Percentiles rank a stretch among this genome's conserved stretches.
Evolutionary conservation across 805 yeast genomes (phyloP).

Genomic region (Dipodascus geniculatus): DNA sequence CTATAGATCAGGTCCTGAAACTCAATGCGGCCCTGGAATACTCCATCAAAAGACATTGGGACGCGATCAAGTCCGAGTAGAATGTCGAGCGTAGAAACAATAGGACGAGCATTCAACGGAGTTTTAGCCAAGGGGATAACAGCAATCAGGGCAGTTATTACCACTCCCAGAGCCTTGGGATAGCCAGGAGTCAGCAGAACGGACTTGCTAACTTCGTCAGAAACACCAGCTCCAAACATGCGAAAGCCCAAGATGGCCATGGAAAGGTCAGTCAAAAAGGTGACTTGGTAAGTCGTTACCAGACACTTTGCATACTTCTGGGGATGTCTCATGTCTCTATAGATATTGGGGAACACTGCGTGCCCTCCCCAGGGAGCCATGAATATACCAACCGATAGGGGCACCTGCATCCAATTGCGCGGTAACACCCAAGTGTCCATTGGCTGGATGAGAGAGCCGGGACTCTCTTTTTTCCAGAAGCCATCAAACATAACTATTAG

Average conservation of each 20-base stretch:
- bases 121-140: constrained; percentile 74
- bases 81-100: constrained; percentile 56
- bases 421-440: constrained; percentile 67
- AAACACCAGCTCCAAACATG: constrained; percentile 62
- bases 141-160: constrained; percentile 59
- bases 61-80: constrained; percentile 29
- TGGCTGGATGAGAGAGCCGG: constrained; percentile 62
- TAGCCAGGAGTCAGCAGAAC: constrained; percentile 55
- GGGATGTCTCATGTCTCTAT: constrained; percentile 67
- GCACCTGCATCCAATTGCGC: constrained; percentile 34
- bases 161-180: constrained; percentile 42
- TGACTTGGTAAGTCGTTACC: constrained; percentile 43
- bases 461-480: constrained; percentile 41
- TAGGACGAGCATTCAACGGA: constrained; percentile 75
- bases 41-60: constrained; percentile 8
- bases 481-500: constrained; percentile 52
- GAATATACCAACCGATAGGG: constrained; percentile 30
- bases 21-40: not conserved
- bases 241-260: constrained; percentile 59
- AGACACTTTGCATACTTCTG: constrained; percentile 42
- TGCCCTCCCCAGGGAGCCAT: constrained; percentile 75
- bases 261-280: constrained; percentile 44
- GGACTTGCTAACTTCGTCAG: constrained; percentile 70
- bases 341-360: constrained; percentile 69
- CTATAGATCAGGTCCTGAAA: not conserved